Evolutionary conservation across 2,329 filamentous ascomycete species (phyloP), one percentile per base, ranked within the genome.

Genomic region (Aschersonia sp.): DNA sequence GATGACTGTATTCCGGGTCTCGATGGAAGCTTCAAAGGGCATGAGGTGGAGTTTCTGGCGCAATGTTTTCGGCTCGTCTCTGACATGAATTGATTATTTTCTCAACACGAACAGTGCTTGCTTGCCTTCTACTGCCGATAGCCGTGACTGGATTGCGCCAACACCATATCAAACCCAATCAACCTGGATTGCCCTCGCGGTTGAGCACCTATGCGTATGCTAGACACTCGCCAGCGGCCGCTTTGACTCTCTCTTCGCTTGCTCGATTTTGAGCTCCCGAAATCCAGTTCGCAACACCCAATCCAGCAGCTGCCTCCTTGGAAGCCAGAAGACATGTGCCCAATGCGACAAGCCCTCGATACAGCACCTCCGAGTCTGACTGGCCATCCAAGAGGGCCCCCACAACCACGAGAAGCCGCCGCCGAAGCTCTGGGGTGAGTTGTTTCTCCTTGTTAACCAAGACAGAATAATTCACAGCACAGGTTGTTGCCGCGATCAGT

Each of bases 391-490:
- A 64, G 1, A 90, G 73, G 48, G 72, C 70, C 1, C 74, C 74
- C 0, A 89, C 63, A 5, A 83, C 72, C 32, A 78, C 71, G 2
- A 87, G 59, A 5, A 87, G 66, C 8, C 62, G 58, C 14, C 61
- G 60, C 14, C 60, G 60, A 35, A 60, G 59, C 45, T 56, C 62
- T 35, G 50, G 59, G 32, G 49, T 57, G 48, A 62, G 62, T 49
- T 65, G 64, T 51, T 62, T 71, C 53, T 71, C 63, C 46, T 67
- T 66, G 32, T 66, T 53, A 7, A 86, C 74, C 9, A 89, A 73
- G 1, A 95, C 87, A 0, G 87, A 74, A 53, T 85, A 84, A 65
- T 98, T 97, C 60, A 97, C 82, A 50, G 84, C 81, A 0, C 87
- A 72, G 0, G 92, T 95, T 1, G 86, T 81, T 14, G 87, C 70